phyloP scores from a whole-genome alignment of 1,139 yeast species.

The Candida tunisiensis region DNA sequence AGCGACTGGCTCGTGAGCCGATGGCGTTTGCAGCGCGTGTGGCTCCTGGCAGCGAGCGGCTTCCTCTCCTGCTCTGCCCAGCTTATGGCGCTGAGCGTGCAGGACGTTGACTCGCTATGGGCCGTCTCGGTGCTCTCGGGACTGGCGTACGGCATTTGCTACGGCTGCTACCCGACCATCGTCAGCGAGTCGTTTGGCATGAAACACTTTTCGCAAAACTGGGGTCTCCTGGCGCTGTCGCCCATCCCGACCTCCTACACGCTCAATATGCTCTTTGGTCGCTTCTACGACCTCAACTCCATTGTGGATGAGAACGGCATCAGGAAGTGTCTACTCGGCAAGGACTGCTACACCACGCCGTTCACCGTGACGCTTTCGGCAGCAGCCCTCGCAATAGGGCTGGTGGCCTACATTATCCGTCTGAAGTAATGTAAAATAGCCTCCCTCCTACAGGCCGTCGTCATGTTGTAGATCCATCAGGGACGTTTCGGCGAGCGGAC shows the following conservation, averaged over 20 bases:
- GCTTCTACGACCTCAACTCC: constrained; percentile 17
- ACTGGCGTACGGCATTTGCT: constrained; percentile 61
- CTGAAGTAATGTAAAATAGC: too few relatives aligned
- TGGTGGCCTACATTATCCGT: too few relatives aligned
- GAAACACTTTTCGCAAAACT: constrained; percentile 53
- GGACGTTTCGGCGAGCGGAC: too few relatives aligned
- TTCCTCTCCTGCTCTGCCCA: constrained; percentile 21
- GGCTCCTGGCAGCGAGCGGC: constrained; percentile 43
- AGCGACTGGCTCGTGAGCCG: constrained; percentile 41
- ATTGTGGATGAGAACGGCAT: constrained; percentile 7
- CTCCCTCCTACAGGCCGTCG: too few relatives aligned
- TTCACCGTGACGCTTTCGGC: constrained; percentile 9
- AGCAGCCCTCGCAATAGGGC: too few relatives aligned
- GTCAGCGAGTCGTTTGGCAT: constrained; percentile 67
- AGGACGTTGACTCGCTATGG: constrained; percentile 24
- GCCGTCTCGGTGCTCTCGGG: constrained; percentile 50
- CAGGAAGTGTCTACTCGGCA: constrained; percentile 8
- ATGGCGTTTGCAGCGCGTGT: constrained; percentile 40
- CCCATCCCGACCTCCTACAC: constrained; percentile 22
- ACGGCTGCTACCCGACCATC: constrained; percentile 70
- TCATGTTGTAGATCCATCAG: too few relatives aligned
- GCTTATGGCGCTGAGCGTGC: constrained; percentile 16
- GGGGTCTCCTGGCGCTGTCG: constrained; percentile 45
- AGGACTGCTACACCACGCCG: constrained; percentile 9
- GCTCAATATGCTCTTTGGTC: constrained; percentile 22